Evolutionary conservation across 2,329 filamentous ascomycete genomes (phyloP).

Genomic region (Penicillium hordei): DNA sequence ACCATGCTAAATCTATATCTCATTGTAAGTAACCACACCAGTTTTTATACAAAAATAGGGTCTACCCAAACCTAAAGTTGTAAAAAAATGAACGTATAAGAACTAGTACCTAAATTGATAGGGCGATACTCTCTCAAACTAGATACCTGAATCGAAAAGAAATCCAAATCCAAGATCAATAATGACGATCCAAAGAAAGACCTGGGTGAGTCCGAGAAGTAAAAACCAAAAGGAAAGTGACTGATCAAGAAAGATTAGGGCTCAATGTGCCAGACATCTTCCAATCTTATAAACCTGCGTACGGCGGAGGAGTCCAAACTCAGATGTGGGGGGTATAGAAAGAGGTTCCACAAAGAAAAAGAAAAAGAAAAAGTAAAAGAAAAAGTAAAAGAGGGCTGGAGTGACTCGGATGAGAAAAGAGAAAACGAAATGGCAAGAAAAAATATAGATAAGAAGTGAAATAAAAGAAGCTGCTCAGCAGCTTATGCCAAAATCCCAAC

Average conservation of each 20-base stretch:
- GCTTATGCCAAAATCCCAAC: slow-evolving; percentile 13
- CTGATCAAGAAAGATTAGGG: slow-evolving; percentile 1
- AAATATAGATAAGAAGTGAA: slow-evolving; percentile 18
- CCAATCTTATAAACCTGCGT: background rate
- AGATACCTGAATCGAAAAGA: slow-evolving; percentile 8
- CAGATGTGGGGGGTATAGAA: slow-evolving; percentile 8
- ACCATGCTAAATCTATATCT: background rate
- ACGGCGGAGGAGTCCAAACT: background rate
- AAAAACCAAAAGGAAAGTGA: background rate
- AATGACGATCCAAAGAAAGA: background rate
- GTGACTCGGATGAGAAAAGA: background rate
- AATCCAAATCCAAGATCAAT: background rate
- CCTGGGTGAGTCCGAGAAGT: slow-evolving; percentile 6
- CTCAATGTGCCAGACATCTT: slow-evolving; percentile 11
- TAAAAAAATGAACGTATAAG: background rate
- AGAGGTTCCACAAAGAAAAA: too few species aligned
- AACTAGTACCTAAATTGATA: slow-evolving; percentile 13
- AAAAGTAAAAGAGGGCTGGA: background rate
- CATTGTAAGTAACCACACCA: background rate
- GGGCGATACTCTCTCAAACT: slow-evolving; percentile 10
- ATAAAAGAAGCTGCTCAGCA: slow-evolving; percentile 18
- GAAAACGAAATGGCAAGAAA: background rate
- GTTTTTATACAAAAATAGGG: background rate
- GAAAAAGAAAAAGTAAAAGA: background rate
- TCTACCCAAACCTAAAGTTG: background rate